Evolutionary conservation across 75 land plant genomes (phyloP), one percentile per base, ranked within the genome.

Genomic region (Azolla pinnata): DNA sequence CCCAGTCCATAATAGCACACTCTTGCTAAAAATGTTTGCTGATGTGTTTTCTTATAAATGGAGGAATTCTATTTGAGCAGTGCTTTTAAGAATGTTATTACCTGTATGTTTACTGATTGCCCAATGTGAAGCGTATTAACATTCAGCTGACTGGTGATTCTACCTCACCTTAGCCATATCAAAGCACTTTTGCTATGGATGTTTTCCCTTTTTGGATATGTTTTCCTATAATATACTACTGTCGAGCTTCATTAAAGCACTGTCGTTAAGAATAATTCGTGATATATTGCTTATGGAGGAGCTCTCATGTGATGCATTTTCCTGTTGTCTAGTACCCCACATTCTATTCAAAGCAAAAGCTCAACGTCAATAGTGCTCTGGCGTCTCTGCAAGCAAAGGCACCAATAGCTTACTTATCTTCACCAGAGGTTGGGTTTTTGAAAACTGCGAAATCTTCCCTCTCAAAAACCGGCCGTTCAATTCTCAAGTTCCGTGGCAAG

Each of bases 341-440:
- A 9, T 76, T 76, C 46, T 76, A 33, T 23, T 42, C 60, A 64
- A 47, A 71, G 48, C 79, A 66, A 33, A 67, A 67, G 29, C 48
- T 67, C 20, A 51, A 59, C 42, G 51, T 31, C n/a, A 35, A 44
- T 49, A 23, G 54, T 1, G 62, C 20, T 30, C 31, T 69, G 17
- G 2, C 63, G 12, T 58, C 68, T 31, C 25, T 27, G 5, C 17
- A 29, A 23, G 51, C 31, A 28, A 9, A 21, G 4, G 19, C 21
- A 31, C 54, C 38, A 1, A 28, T 57, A 14, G 53, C 54, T 2
- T 77, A 56, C 44, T 40, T 77, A 25, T 77, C 79, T 7, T 67
- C 76, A 2, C 69, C 79, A 16, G 79, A 77, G 53, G 67, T 73
- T 26, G 71, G 56, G 8, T 62, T 77, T 56, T 57, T 77, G 44